These are phyloP conservation scores for Sporothrix humicola DNA, from an alignment of 2,329 filamentous ascomycete species.

Conservation along the genomic window DNA sequence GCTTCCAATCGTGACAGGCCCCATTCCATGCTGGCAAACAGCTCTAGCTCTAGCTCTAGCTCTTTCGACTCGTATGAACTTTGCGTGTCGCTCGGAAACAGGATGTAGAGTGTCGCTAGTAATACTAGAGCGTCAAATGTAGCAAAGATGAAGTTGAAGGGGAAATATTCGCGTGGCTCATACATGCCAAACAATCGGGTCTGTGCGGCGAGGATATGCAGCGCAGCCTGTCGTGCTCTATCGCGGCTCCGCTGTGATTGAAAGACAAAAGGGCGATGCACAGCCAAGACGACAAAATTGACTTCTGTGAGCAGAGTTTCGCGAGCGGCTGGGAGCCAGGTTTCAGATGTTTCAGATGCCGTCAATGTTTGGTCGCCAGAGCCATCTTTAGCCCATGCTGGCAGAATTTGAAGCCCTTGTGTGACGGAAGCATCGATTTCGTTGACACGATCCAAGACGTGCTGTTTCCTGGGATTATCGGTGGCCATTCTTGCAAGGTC, in stretches of 20 bases:
- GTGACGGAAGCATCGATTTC: background rate
- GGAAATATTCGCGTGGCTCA: conserved; percentile 17
- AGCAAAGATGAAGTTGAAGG: conserved; percentile 26
- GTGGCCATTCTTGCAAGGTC: background rate
- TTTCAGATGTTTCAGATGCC: background rate
- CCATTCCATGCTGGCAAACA: conserved; percentile 21
- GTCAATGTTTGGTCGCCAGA: background rate
- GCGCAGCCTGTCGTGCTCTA: background rate
- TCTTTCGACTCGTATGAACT: background rate
- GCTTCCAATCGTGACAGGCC: conserved; percentile 1
- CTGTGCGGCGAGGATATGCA: conserved; percentile 9
- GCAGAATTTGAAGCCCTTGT: background rate
- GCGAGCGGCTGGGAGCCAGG: conserved; percentile 15
- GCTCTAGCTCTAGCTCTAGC: too few relatives aligned
- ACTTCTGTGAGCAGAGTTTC: conserved; percentile 20
- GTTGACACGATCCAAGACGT: background rate
- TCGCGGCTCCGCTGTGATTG: background rate
- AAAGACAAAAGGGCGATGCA: conserved; percentile 17
- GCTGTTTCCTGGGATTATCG: background rate
- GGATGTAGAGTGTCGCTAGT: conserved; percentile 11
- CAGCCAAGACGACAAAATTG: conserved; percentile 14
- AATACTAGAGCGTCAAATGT: conserved; percentile 25
- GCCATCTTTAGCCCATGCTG: conserved; percentile 6
- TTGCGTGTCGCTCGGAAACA: conserved; percentile 6
- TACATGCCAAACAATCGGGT: conserved; percentile 7